Base-by-base conservation (phyloP, 176 grass and related monocot genomes). In the Oryza coarctata region DNA sequence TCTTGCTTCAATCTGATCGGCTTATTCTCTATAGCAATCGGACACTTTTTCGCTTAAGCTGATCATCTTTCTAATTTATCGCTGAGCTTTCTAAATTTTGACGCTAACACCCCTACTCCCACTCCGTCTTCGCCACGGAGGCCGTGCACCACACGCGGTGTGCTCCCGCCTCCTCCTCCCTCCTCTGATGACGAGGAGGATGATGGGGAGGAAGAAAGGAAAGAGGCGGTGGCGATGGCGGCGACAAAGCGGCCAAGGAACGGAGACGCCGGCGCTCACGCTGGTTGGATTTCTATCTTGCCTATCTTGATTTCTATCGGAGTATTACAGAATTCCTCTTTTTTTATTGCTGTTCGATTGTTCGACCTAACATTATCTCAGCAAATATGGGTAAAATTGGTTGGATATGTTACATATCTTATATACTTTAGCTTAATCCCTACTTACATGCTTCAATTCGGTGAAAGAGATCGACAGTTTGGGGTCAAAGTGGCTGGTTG, bases 41-140 rank as follows among this genome's bases (percentile, higher is more conserved):
- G n/a, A n/a, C n/a, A n/a, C n/a, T n/a, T n/a, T n/a, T n/a, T n/a
- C n/a, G n/a, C n/a, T n/a, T n/a, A n/a, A n/a, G n/a, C n/a, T n/a
- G n/a, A n/a, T n/a, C n/a, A n/a, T n/a, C n/a, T n/a, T n/a, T n/a
- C n/a, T n/a, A n/a, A n/a, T n/a, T n/a, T n/a, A n/a, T n/a, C n/a
- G n/a, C n/a, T n/a, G n/a, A n/a, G n/a, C n/a, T n/a, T n/a, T n/a
- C n/a, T n/a, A n/a, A n/a, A n/a, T n/a, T n/a, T n/a, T n/a, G n/a
- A n/a, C n/a, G n/a, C n/a, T n/a, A n/a, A n/a, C n/a, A n/a, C n/a
- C n/a, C n/a, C n/a, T n/a, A n/a, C 14, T 82, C 85, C 34, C 87
- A 91, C 38, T 97, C 94, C 83, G 85, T 97, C 58, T 97, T 94
- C 63, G 89, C 87, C 22, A 20, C 23, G 70, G 73, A 38, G 49